phyloP scores from a whole-genome alignment of 2,329 filamentous ascomycete species.

The Emergomyces pasteurianus region DNA sequence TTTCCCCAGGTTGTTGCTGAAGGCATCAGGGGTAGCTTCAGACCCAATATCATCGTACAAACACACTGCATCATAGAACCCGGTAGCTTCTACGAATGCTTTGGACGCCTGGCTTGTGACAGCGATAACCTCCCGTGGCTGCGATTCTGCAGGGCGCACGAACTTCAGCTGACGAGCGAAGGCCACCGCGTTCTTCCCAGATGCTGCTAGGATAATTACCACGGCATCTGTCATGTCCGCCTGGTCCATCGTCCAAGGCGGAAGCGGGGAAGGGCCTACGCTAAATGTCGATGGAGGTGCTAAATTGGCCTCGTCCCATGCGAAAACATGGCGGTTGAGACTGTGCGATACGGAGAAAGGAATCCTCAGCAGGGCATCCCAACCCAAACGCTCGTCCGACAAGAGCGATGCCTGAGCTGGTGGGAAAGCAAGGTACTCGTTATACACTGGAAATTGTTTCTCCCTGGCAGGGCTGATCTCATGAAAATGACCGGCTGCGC shows the following conservation, averaged over 20 bases:
- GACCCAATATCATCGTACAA: background rate
- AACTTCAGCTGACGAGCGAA: constrained; percentile 15
- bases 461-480: constrained; percentile 13
- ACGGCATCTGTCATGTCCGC: constrained; percentile 10
- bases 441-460: constrained; percentile 16
- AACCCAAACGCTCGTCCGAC: constrained; percentile 10
- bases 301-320: constrained; percentile 9
- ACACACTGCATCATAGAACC: background rate
- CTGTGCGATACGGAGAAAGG: background rate
- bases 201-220: constrained; percentile 14
- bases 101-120: constrained; percentile 14
- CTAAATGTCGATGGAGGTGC: constrained; percentile 6
- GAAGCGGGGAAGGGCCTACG: background rate
- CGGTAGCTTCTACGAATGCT: constrained; percentile 2
- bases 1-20: background rate
- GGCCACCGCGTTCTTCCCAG: constrained; percentile 15
- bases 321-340: constrained; percentile 15
- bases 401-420: background rate
- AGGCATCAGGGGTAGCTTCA: background rate
- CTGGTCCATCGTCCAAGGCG: constrained; percentile 13
- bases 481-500: constrained; percentile 9
- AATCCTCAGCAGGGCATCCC: constrained; percentile 4
- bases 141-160: constrained; percentile 8
- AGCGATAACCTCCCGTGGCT: constrained; percentile 10
- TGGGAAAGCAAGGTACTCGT: constrained; percentile 9